phyloP scores from a whole-genome alignment of 1,284 basidiomycete genomes.

The Cutaneotrichosporon cutaneum region DNA sequence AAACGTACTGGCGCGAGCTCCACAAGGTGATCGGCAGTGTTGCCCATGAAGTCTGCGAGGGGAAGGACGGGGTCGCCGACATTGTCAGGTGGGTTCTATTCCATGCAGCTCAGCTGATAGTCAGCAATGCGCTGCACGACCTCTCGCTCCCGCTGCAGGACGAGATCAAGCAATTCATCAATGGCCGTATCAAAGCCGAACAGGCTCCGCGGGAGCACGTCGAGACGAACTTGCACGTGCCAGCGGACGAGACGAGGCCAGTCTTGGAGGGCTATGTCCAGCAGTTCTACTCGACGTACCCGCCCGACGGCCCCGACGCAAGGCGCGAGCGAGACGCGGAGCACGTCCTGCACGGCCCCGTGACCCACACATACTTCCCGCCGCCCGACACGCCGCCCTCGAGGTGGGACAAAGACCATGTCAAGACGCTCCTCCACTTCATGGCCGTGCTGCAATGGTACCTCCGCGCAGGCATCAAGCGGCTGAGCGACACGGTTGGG shows the following conservation, averaged over 20 bases:
- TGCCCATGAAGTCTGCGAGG: not conserved
- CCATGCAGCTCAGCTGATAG: not conserved
- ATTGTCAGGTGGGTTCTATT: not conserved
- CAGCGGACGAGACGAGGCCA: not conserved
- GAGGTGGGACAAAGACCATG: conserved; percentile 11
- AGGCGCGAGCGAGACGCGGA: too few species aligned
- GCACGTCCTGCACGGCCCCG: not conserved
- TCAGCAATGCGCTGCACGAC: not conserved
- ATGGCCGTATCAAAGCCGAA: not conserved
- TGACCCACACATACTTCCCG: not conserved
- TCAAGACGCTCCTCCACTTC: not conserved
- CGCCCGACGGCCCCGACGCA: too few species aligned
- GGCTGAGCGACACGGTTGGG: not conserved
- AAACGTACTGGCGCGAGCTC: not conserved
- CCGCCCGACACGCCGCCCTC: not conserved
- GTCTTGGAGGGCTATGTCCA: not conserved
- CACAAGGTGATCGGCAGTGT: not conserved
- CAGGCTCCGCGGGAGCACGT: not conserved
- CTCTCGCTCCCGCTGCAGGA: not conserved
- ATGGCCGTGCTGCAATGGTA: not conserved
- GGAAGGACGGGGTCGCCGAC: not conserved
- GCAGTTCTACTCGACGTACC: not conserved
- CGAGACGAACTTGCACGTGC: not conserved
- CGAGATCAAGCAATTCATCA: not conserved
- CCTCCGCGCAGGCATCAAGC: not conserved